phyloP scores from a whole-genome alignment of 176 grass and related monocot genomes.

The Stipa capillata region DNA sequence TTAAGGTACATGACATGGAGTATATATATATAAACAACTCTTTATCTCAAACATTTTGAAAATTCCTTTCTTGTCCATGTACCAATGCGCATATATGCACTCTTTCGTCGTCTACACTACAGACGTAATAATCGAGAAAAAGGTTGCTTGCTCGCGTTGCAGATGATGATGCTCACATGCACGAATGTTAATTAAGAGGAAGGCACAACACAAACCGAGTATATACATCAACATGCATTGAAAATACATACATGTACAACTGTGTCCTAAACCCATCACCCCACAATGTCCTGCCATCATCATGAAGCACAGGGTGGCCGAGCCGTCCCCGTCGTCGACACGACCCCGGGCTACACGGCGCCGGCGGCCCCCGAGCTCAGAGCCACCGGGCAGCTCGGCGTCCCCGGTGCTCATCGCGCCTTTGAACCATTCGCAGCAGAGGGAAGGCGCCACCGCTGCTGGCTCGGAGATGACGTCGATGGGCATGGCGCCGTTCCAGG shows the following conservation, averaged over 20 bases:
- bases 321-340: not conserved
- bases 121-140: not conserved
- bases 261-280: not conserved
- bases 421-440: not conserved
- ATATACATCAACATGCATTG: too few relatives aligned
- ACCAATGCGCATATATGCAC: not conserved
- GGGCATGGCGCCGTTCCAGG: not conserved
- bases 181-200: not conserved
- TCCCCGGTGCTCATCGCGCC: constrained; percentile 16
- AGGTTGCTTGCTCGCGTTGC: not conserved
- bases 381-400: not conserved
- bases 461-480: not conserved
- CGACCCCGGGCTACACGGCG: not conserved
- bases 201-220: not conserved
- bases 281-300: not conserved
- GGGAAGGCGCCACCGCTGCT: not conserved
- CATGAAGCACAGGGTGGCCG: not conserved
- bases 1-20: too few relatives aligned
- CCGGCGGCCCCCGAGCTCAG: too few relatives aligned
- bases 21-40: too few relatives aligned
- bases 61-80: not conserved
- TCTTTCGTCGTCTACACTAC: not conserved
- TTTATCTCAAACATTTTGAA: not conserved
- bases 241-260: not conserved
- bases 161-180: not conserved